Conservation (phyloP, 441 rosid species). For the Sinapis alba region DNA sequence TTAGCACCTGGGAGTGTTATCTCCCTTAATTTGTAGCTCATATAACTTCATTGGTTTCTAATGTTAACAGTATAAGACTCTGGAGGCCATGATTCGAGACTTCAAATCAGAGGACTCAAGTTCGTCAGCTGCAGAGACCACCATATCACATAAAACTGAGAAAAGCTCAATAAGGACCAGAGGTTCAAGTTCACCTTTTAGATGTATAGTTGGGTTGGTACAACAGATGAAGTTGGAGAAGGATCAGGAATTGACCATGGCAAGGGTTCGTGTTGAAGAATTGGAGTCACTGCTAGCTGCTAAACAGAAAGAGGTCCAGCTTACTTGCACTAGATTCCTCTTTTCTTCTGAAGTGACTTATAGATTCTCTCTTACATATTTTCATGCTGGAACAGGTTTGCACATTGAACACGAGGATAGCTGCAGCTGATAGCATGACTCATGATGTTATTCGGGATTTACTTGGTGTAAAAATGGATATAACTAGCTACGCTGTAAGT, state of each 20-base stretch:
- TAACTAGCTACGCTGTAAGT: slow-evolving; percentile 88
- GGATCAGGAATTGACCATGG: slow-evolving; percentile 75
- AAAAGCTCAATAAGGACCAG: slow-evolving; percentile 61
- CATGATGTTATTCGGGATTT: slow-evolving; percentile 96
- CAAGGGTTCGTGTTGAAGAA: slow-evolving; percentile 73
- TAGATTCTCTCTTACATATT: slow-evolving; percentile 2
- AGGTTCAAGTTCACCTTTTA: slow-evolving; percentile 97
- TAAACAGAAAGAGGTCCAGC: slow-evolving; percentile 81
- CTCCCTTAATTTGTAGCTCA: slow-evolving; percentile 18
- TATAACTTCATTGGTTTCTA: slow-evolving; percentile 20
- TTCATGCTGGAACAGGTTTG: slow-evolving; percentile 59
- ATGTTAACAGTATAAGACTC: slow-evolving; percentile 70
- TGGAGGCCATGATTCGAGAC: slow-evolving; percentile 82
- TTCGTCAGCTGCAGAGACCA: slow-evolving; percentile 46
- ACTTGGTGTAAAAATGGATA: slow-evolving; percentile 87
- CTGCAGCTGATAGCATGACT: slow-evolving; percentile 97
- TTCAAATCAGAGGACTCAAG: slow-evolving; percentile 54
- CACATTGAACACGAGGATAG: slow-evolving; percentile 76
- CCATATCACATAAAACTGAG: slow-evolving; percentile 54
- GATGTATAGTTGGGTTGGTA: slow-evolving; percentile 87
- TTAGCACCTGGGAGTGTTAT: slow-evolving; percentile 6
- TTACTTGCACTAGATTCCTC: slow-evolving; percentile 6
- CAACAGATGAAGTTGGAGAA: slow-evolving; percentile 89
- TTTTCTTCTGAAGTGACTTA: slow-evolving; percentile 18
- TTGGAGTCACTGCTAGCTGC: slow-evolving; percentile 60